These are phyloP conservation scores for Stagonosporopsis chrysanthemi DNA, from an alignment of 2,329 filamentous ascomycete species.

Conservation along the genomic window DNA sequence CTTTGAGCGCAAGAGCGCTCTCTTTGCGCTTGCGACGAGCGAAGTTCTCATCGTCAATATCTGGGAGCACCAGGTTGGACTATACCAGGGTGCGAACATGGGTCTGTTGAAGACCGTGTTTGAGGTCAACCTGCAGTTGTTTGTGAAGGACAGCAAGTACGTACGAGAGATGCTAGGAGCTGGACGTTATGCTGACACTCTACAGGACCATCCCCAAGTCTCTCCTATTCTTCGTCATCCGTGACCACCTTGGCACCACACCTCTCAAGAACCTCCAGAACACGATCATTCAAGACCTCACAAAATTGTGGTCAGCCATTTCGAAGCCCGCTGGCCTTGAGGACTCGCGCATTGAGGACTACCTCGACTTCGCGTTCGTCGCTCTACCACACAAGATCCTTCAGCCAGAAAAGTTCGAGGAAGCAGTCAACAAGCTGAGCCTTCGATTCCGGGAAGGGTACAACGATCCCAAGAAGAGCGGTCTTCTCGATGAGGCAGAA, in stretches of 20 bases:
- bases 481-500: constrained; percentile 72
- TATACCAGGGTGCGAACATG: constrained; percentile 99
- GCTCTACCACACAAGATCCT: constrained; percentile 96
- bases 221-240: constrained; percentile 97
- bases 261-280: constrained; percentile 88
- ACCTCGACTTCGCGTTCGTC: constrained; percentile 98
- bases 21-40: constrained; percentile 96
- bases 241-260: constrained; percentile 92
- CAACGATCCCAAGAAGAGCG: constrained; percentile 69
- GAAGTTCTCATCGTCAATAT: constrained; percentile 99
- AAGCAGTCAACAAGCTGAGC: constrained; percentile 80
- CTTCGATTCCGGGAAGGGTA: constrained; percentile 83
- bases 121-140: constrained; percentile 96
- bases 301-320: constrained; percentile 89
- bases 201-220: constrained; percentile 82
- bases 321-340: constrained; percentile 92
- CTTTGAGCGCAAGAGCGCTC: constrained; percentile 96
- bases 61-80: constrained; percentile 97
- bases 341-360: constrained; percentile 88
- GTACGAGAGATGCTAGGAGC: constrained; percentile 40
- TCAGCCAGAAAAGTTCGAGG: constrained; percentile 87
- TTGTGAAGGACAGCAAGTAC: constrained; percentile 92
- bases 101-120: constrained; percentile 98
- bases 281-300: constrained; percentile 88
- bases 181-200: constrained; percentile 28